Evolutionary conservation across 1,284 basidiomycete species (phyloP).

Genomic region (Moesziomyces sp.): DNA sequence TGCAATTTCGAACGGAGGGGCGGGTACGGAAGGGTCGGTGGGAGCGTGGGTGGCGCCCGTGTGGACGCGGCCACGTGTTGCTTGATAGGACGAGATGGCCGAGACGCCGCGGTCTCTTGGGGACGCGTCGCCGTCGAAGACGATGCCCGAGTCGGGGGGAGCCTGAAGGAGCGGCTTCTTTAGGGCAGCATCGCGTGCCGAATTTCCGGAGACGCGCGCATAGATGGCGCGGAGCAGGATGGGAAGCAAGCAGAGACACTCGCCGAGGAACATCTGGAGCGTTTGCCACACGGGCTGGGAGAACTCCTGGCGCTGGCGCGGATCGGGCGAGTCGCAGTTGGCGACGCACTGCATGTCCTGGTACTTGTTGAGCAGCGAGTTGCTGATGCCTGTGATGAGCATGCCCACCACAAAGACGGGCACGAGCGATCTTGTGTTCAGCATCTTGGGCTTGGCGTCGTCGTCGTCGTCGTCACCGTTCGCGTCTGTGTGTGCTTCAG

Average conservation of each 20-base stretch:
- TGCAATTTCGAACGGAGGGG: constrained; percentile 44
- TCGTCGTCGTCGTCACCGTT: background rate
- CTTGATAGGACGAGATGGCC: constrained; percentile 40
- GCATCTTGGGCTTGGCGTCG: constrained; percentile 23
- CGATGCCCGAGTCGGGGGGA: constrained; percentile 44
- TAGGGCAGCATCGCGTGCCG: constrained; percentile 25
- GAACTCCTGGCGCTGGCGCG: constrained; percentile 49
- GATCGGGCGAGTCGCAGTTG: constrained; percentile 62
- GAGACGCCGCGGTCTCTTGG: constrained; percentile 21
- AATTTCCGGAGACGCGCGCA: constrained; percentile 13
- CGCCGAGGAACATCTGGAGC: constrained; percentile 69
- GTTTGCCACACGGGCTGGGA: constrained; percentile 67
- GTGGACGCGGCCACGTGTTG: constrained; percentile 37
- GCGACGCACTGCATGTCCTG: constrained; percentile 69
- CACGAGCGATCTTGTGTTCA: constrained; percentile 47
- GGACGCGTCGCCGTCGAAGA: constrained; percentile 30
- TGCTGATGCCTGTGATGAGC: constrained; percentile 70
- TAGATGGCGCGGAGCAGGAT: constrained; percentile 38
- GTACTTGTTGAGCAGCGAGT: constrained; percentile 66
- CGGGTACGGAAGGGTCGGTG: constrained; percentile 29
- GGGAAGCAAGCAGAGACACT: constrained; percentile 65
- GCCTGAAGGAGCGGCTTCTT: constrained; percentile 46
- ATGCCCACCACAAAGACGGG: constrained; percentile 70
- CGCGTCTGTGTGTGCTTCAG: background rate
- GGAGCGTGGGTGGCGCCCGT: constrained; percentile 47